Evolutionary conservation across 2,329 filamentous ascomycete species (phyloP).

Genomic region (Aureobasidium zeae): DNA sequence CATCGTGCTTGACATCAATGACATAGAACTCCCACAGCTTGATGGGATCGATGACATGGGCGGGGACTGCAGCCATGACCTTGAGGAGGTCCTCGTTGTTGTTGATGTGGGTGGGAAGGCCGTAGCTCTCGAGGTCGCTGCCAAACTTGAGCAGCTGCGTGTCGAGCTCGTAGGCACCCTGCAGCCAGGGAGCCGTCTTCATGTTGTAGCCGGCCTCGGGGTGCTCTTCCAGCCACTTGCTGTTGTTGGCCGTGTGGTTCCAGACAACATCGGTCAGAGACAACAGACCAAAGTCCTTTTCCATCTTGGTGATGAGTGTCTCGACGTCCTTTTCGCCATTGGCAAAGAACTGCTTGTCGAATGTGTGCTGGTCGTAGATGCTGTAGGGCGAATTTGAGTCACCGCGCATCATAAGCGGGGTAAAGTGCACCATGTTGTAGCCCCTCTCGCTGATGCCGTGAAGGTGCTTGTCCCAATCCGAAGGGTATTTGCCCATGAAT

Average conservation of each 20-base stretch:
- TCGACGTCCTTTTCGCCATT: slow-evolving; percentile 74
- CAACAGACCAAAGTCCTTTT: slow-evolving; percentile 73
- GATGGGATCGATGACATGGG: slow-evolving; percentile 65
- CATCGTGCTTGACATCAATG: slow-evolving; percentile 65
- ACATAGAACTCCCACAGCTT: slow-evolving; percentile 92
- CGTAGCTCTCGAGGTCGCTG: slow-evolving; percentile 53
- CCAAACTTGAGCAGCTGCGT: slow-evolving; percentile 59
- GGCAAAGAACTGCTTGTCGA: slow-evolving; percentile 75
- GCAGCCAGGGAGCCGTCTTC: slow-evolving; percentile 69
- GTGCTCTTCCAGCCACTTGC: slow-evolving; percentile 85
- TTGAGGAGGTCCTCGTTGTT: slow-evolving; percentile 62
- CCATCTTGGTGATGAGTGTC: slow-evolving; percentile 68
- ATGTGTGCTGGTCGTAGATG: slow-evolving; percentile 81
- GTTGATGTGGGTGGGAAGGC: slow-evolving; percentile 66
- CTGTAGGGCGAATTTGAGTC: slow-evolving; percentile 95
- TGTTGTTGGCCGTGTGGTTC: slow-evolving; percentile 96
- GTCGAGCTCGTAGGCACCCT: slow-evolving; percentile 65
- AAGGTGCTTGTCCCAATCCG: slow-evolving; percentile 83
- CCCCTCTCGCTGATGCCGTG: slow-evolving; percentile 79
- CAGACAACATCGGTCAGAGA: slow-evolving; percentile 93
- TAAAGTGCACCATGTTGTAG: slow-evolving; percentile 99
- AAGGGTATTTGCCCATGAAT: slow-evolving; percentile 89
- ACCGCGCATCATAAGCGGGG: slow-evolving; percentile 80
- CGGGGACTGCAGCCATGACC: slow-evolving; percentile 78
- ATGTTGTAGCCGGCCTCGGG: slow-evolving; percentile 94